Percentiles rank a stretch among this genome's conserved stretches.
Conservation (phyloP, 257 asterid genomes). For the Primulina huaijiensis region DNA sequence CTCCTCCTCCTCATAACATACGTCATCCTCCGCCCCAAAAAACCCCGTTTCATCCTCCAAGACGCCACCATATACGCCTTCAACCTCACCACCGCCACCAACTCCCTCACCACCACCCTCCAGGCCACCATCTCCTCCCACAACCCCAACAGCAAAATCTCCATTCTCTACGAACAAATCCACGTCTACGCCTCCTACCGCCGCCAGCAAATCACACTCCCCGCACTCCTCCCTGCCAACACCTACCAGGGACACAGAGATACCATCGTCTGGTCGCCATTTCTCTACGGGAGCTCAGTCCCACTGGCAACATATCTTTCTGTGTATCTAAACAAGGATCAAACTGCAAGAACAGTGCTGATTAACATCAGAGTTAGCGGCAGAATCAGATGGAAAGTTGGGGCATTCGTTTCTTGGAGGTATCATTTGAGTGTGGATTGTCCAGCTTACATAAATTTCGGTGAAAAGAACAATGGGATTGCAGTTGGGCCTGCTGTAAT, state of each 20-base stretch:
- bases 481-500: conserved; percentile 38
- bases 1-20: conserved; percentile 43
- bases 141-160: conserved; percentile 47
- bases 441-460: conserved; percentile 47
- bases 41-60: conserved; percentile 57
- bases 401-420: conserved; percentile 45
- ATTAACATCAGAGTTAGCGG: conserved; percentile 46
- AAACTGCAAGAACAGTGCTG: conserved; percentile 42
- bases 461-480: conserved; percentile 26
- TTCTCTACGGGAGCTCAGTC: conserved; percentile 41
- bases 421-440: conserved; percentile 50
- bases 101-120: conserved; percentile 47
- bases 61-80: conserved; percentile 58
- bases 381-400: conserved; percentile 54
- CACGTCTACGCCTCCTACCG: conserved; percentile 57
- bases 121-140: conserved; percentile 48
- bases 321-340: conserved; percentile 36
- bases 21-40: conserved; percentile 54
- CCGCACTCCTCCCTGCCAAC: conserved; percentile 34
- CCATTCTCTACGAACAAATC: conserved; percentile 46
- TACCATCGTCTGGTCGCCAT: conserved; percentile 56
- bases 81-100: conserved; percentile 38
- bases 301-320: conserved; percentile 47
- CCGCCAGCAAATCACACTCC: conserved; percentile 56
- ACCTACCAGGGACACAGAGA: conserved; percentile 59